A percentile compares a stretch with the other conserved stretches of the same genome.
These are phyloP conservation scores for Nepenthes gracilis DNA, from an alignment of 148 eudicot genomes.

Conservation along the genomic window DNA sequence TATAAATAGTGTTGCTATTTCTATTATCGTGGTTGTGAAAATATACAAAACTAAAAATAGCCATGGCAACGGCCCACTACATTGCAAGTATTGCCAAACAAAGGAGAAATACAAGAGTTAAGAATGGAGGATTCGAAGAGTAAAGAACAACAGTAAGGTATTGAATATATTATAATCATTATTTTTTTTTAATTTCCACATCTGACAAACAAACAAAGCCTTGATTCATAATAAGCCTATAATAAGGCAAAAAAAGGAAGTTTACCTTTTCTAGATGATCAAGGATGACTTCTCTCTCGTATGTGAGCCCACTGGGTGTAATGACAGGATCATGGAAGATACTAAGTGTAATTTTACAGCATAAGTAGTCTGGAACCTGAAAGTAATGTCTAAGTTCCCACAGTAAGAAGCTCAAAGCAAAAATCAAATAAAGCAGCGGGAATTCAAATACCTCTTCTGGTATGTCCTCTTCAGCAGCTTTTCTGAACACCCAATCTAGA, in stretches of 20 bases:
- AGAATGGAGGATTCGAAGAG: no score
- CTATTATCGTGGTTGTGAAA: no score
- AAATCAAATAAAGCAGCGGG: neutral
- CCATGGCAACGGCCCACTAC: no score
- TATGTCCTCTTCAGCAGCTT: slow-evolving; percentile 65
- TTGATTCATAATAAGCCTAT: neutral
- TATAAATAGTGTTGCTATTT: no score
- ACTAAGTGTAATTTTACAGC: slow-evolving; percentile 81
- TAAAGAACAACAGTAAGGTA: no score
- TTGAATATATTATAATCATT: no score
- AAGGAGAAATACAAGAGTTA: no score
- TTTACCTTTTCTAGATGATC: slow-evolving; percentile 70
- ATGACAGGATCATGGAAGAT: slow-evolving; percentile 93
- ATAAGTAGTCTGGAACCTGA: slow-evolving; percentile 85
- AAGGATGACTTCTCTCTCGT: slow-evolving; percentile 78
- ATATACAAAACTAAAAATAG: no score
- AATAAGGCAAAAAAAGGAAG: neutral
- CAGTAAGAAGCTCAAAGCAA: neutral
- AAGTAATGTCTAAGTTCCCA: neutral
- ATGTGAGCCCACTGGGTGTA: slow-evolving; percentile 81
- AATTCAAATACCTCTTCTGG: slow-evolving; percentile 50
- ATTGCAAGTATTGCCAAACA: no score
- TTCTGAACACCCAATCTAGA: slow-evolving; percentile 46
- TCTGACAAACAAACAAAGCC: no score
- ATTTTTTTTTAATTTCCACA: no score